Percentiles rank a stretch among this genome's conserved stretches.
Evolutionary conservation across 2,329 filamentous ascomycete genomes (phyloP).

Genomic region (Phialophora tarda): DNA sequence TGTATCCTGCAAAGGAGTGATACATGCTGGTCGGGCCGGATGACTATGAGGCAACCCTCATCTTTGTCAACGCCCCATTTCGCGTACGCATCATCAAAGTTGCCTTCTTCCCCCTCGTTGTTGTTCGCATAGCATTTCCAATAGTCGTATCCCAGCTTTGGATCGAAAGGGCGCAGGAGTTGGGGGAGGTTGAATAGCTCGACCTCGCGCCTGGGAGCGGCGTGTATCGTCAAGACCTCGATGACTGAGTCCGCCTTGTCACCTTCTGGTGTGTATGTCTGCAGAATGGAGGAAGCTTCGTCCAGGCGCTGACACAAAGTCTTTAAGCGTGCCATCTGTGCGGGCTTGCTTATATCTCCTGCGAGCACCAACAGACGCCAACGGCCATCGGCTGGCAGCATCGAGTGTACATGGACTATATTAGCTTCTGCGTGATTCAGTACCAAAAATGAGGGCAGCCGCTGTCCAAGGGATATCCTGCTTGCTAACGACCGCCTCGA

Average conservation of each 20-base stretch:
- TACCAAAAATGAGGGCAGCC: constrained; percentile 46
- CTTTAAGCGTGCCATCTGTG: constrained; percentile 40
- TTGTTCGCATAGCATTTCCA: not conserved
- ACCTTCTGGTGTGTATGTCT: not conserved
- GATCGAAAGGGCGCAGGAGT: not conserved
- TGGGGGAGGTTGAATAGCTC: not conserved
- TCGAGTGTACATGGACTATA: not conserved
- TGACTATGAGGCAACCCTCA: constrained; percentile 63
- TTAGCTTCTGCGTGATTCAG: constrained; percentile 43
- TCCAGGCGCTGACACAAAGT: not conserved
- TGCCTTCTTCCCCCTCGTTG: not conserved
- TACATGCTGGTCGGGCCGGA: constrained; percentile 73
- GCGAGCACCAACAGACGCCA: constrained; percentile 61
- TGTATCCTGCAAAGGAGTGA: constrained; percentile 29
- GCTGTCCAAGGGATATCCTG: not conserved
- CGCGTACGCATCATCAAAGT: constrained; percentile 51
- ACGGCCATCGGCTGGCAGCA: constrained; percentile 45
- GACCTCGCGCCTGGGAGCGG: not conserved
- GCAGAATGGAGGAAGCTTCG: not conserved
- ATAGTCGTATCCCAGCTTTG: not conserved
- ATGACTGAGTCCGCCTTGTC: not conserved
- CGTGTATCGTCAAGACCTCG: not conserved
- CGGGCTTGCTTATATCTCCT: constrained; percentile 59
- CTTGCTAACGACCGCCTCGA: not conserved
- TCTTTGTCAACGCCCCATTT: constrained; percentile 63